These are phyloP conservation scores for Coemansia sp. DNA, from an alignment of 192 early-diverging fungal genomes.

Conservation along the genomic window DNA sequence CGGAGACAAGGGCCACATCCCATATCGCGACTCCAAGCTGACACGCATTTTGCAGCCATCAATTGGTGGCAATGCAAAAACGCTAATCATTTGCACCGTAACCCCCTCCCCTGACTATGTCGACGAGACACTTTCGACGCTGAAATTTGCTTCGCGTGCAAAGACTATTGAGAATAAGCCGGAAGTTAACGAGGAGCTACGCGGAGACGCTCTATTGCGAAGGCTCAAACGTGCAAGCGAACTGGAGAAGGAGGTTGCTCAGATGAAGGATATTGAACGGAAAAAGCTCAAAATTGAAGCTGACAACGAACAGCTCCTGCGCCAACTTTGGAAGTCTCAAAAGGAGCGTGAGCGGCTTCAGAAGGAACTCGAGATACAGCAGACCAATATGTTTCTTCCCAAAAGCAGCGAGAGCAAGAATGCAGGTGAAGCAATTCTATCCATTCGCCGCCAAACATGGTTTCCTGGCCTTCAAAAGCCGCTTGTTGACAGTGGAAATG, in stretches of 20 bases:
- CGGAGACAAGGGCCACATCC: slow-evolving; percentile 75
- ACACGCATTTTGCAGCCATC: slow-evolving; percentile 93
- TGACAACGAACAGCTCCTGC: slow-evolving; percentile 48
- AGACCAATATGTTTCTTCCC: slow-evolving; percentile 35
- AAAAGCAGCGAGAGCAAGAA: slow-evolving; percentile 13
- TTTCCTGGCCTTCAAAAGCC: slow-evolving; percentile 43
- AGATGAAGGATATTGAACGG: slow-evolving; percentile 54
- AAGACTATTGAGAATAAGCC: slow-evolving; percentile 86
- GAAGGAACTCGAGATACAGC: slow-evolving; percentile 44
- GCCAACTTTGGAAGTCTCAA: slow-evolving; percentile 54
- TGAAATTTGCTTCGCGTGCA: slow-evolving; percentile 92
- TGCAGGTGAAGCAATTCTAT: background rate
- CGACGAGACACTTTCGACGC: slow-evolving; percentile 88
- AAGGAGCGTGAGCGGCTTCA: slow-evolving; percentile 49
- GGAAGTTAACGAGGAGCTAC: slow-evolving; percentile 70
- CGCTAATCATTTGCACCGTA: slow-evolving; percentile 91
- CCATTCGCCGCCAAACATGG: slow-evolving; percentile 54
- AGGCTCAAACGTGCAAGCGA: slow-evolving; percentile 47
- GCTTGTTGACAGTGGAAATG: slow-evolving; percentile 3
- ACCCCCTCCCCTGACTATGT: slow-evolving; percentile 73
- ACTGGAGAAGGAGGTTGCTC: slow-evolving; percentile 54
- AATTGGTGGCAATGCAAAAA: slow-evolving; percentile 84
- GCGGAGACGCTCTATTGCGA: slow-evolving; percentile 53
- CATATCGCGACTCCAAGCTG: slow-evolving; percentile 95
- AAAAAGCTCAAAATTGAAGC: slow-evolving; percentile 53